Evolutionary conservation across 768 basidiomycete species (phyloP).

Genomic region (Kwoniella newhampshirensis): DNA sequence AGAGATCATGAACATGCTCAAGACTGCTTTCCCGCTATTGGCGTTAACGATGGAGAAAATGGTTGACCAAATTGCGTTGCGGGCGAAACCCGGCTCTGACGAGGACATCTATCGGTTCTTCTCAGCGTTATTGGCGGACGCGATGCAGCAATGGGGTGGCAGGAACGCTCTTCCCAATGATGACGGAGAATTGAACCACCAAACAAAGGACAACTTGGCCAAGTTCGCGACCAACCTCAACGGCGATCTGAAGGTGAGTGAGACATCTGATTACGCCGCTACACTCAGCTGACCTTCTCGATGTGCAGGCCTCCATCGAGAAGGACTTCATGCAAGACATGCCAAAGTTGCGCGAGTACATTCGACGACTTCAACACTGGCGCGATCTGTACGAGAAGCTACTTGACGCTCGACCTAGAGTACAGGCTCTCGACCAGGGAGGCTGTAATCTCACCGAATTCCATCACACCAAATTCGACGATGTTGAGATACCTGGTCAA

Average conservation of each 20-base stretch:
- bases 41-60: constrained; percentile 95
- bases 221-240: constrained; percentile 54
- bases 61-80: constrained; percentile 85
- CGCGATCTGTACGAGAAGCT: constrained; percentile 81
- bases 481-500: constrained; percentile 98
- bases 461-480: constrained; percentile 95
- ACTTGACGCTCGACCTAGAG: constrained; percentile 76
- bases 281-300: constrained; percentile 1
- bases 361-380: constrained; percentile 86
- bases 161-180: constrained; percentile 51
- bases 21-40: constrained; percentile 92
- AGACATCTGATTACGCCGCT: background rate
- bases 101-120: constrained; percentile 93
- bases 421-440: constrained; percentile 78
- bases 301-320: constrained; percentile 75
- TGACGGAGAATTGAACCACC: constrained; percentile 50
- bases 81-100: constrained; percentile 84
- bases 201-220: constrained; percentile 53
- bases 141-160: constrained; percentile 61
- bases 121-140: constrained; percentile 82
- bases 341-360: constrained; percentile 80
- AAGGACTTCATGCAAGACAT: constrained; percentile 81
- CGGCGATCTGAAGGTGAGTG: constrained; percentile 49
- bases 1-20: constrained; percentile 86
- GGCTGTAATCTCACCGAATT: constrained; percentile 96